Percentiles rank a stretch among this genome's conserved stretches.
Evolutionary conservation across 768 basidiomycete genomes (phyloP).

Genomic region (Macrolepiota dolichaula): DNA sequence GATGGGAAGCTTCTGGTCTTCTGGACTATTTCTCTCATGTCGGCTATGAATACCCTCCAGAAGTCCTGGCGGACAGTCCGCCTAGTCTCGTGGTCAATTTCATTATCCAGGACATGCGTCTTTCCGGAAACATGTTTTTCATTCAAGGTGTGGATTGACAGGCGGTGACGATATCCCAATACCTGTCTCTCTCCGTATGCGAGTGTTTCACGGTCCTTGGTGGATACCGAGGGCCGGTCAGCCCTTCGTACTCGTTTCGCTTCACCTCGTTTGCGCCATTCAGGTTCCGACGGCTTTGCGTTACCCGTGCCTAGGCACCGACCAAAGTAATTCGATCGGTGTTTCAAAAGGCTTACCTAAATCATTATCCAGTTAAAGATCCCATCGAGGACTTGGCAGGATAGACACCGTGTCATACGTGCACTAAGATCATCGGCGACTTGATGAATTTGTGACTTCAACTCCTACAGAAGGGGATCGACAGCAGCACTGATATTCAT

Average conservation of each 20-base stretch:
- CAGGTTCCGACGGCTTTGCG: neutral
- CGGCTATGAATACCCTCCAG: neutral
- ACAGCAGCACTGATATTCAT: neutral
- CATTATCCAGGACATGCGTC: neutral
- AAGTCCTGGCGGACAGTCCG: neutral
- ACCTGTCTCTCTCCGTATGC: neutral
- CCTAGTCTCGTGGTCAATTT: neutral
- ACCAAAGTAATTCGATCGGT: neutral
- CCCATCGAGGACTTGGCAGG: neutral
- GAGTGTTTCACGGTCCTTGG: neutral
- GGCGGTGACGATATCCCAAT: neutral
- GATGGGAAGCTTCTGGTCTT: neutral
- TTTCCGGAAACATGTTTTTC: neutral
- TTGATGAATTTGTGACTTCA: neutral
- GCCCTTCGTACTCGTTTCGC: no score
- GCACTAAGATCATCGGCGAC: neutral
- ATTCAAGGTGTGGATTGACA: neutral
- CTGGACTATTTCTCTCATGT: neutral
- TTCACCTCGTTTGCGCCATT: no score
- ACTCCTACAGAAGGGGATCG: neutral
- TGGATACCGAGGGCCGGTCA: neutral
- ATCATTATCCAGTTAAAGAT: neutral
- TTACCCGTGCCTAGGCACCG: neutral
- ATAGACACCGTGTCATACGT: neutral
- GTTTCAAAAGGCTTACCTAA: neutral